A percentile compares a stretch with the other conserved stretches of the same genome.
These are phyloP conservation scores for Aspergillus hancockii DNA, from an alignment of 495 filamentous ascomycete genomes.

Conservation along the genomic window DNA sequence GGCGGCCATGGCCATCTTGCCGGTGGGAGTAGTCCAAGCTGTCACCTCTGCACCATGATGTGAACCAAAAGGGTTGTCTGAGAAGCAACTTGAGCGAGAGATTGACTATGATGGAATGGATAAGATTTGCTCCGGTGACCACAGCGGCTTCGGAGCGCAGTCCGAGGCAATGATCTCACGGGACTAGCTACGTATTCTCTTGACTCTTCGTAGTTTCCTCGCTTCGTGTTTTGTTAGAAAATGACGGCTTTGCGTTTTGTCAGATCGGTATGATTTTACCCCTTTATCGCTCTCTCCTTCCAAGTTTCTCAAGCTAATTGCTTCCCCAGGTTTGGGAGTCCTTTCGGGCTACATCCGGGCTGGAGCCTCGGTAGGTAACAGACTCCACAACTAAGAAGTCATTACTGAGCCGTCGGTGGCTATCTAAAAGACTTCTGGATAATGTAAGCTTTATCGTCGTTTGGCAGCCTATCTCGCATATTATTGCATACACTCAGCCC, in stretches of 20 bases:
- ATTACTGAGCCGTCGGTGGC: background rate
- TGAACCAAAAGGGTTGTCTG: slow-evolving; percentile 13
- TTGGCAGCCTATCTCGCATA: background rate
- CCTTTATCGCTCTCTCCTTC: no score
- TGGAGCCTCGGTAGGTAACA: slow-evolving; percentile 75
- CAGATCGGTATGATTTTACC: slow-evolving; percentile 48
- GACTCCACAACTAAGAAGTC: background rate
- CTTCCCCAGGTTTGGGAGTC: slow-evolving; percentile 68
- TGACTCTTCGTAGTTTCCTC: background rate
- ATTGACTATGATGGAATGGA: slow-evolving; percentile 17
- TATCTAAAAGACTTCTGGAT: slow-evolving; percentile 37
- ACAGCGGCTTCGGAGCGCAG: slow-evolving; percentile 35
- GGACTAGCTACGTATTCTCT: slow-evolving; percentile 4
- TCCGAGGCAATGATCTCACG: slow-evolving; percentile 36
- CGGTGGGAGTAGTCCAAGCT: slow-evolving; percentile 25
- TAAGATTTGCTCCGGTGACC: slow-evolving; percentile 32
- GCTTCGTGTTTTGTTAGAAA: slow-evolving; percentile 5
- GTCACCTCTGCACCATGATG: slow-evolving; percentile 42
- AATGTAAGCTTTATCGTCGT: slow-evolving; percentile 28
- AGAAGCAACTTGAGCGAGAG: background rate
- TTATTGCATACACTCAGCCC: background rate
- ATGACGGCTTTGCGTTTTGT: slow-evolving; percentile 66
- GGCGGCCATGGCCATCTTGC: slow-evolving; percentile 74
- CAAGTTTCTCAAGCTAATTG: slow-evolving; percentile 6
- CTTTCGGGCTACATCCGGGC: slow-evolving; percentile 79